These are phyloP conservation scores for Spinellus fusiger DNA, from an alignment of 192 early-diverging fungal genomes.

Conservation along the genomic window DNA sequence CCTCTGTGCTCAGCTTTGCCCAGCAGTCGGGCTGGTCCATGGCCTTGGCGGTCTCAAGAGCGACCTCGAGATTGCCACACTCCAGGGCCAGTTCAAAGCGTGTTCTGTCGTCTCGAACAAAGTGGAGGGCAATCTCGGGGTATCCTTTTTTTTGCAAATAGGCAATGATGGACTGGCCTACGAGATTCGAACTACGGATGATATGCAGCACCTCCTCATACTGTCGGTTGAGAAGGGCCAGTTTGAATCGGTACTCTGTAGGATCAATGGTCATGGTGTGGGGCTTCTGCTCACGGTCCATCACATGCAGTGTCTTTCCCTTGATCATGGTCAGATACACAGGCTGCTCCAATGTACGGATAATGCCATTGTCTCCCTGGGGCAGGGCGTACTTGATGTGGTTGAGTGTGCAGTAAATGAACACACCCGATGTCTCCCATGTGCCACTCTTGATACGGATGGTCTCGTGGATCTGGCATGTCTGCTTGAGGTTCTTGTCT, in stretches of 20 bases:
- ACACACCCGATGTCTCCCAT: conserved; percentile 89
- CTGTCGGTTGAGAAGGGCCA: conserved; percentile 83
- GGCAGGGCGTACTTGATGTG: conserved; percentile 97
- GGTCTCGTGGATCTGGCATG: conserved; percentile 89
- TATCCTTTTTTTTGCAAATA: conserved; percentile 99
- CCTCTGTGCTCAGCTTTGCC: conserved; percentile 83
- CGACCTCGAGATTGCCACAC: conserved; percentile 95
- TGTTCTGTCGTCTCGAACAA: conserved; percentile 95
- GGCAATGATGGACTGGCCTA: conserved; percentile 98
- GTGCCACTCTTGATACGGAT: conserved; percentile 97
- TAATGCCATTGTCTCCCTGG: conserved; percentile 96
- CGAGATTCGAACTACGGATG: conserved; percentile 91
- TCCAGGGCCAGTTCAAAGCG: conserved; percentile 95
- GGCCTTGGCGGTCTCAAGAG: conserved; percentile 87
- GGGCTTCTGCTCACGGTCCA: conserved; percentile 91
- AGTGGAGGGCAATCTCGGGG: conserved; percentile 97
- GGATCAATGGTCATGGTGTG: conserved; percentile 87
- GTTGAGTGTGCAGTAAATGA: conserved; percentile 95
- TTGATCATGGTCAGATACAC: conserved; percentile 86
- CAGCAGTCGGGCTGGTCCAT: conserved; percentile 89
- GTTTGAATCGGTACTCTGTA: conserved; percentile 98
- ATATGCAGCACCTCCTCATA: conserved; percentile 96
- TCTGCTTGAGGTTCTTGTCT: conserved; percentile 82
- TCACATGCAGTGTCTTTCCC: conserved; percentile 77
- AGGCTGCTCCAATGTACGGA: conserved; percentile 94